phyloP scores from a whole-genome alignment of 1,284 basidiomycete species.

The Anthracocystis panici-leucophaei region DNA sequence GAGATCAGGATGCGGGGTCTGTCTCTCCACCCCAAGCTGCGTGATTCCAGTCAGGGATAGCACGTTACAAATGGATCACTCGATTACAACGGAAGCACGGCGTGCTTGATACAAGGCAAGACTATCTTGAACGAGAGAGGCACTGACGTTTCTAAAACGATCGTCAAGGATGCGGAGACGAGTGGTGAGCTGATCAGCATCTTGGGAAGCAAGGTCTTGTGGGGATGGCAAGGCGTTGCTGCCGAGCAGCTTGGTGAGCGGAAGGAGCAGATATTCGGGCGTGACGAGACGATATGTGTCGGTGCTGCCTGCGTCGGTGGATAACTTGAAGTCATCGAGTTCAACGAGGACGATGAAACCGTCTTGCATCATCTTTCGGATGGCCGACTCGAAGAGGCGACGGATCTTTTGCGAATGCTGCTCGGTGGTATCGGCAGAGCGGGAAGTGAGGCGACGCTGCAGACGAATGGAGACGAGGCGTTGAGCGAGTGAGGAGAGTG shows the following conservation, averaged over 20 bases:
- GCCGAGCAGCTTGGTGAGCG: conserved; percentile 21
- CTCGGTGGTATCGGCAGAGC: conserved; percentile 14
- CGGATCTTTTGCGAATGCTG: conserved; percentile 25
- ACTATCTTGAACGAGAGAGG: conserved; percentile 35
- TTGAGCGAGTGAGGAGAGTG: conserved; percentile 23
- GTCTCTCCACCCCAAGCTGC: no score
- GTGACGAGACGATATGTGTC: conserved; percentile 35
- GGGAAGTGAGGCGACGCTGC: conserved; percentile 22
- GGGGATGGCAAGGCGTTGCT: background rate
- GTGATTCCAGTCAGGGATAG: no score
- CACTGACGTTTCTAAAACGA: conserved; percentile 35
- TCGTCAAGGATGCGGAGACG: conserved; percentile 41
- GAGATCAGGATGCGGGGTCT: background rate
- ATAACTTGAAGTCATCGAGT: background rate
- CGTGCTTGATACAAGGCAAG: conserved; percentile 22
- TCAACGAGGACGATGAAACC: conserved; percentile 44
- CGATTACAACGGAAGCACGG: conserved; percentile 26
- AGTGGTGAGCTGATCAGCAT: conserved; percentile 20
- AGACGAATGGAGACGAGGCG: conserved; percentile 34
- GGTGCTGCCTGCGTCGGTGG: background rate
- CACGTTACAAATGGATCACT: conserved; percentile 7
- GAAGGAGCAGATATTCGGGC: conserved; percentile 29
- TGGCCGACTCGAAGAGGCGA: conserved; percentile 42
- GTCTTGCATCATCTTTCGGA: conserved; percentile 51
- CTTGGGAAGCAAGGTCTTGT: background rate